Conservation (phyloP, 345 rosid species). For the Schrenkiella parvula region DNA sequence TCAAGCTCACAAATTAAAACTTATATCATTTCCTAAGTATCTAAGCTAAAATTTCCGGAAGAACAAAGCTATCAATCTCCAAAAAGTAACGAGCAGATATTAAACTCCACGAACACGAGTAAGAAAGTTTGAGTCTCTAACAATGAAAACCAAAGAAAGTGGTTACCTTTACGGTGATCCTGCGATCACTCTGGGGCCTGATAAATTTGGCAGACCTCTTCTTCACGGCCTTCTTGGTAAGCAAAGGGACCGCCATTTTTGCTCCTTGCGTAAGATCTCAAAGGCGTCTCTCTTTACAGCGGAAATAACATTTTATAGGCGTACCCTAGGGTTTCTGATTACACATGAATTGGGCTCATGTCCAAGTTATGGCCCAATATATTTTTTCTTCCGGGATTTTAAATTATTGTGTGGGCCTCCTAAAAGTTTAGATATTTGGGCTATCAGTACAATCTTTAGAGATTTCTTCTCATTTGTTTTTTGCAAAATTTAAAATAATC, state of each 20-base stretch:
- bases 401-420: not conserved
- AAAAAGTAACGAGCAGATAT: not conserved
- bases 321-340: not conserved
- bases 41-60: not conserved
- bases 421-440: not conserved
- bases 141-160: not conserved
- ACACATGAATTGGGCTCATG: not conserved
- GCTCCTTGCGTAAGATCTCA: constrained; percentile 8
- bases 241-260: constrained; percentile 69
- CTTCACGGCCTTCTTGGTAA: constrained; percentile 73
- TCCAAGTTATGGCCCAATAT: not conserved
- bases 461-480: too few relatives aligned
- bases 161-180: constrained; percentile 68
- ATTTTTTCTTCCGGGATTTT: not conserved
- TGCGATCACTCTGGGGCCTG: constrained; percentile 83
- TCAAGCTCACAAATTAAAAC: not conserved
- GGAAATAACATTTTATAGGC: not conserved
- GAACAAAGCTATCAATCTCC: not conserved
- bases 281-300: not conserved
- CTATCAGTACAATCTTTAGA: not conserved
- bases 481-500: too few relatives aligned
- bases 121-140: not conserved
- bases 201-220: constrained; percentile 77
- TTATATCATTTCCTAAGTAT: not conserved
- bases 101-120: not conserved